Conservation (phyloP, 2,329 filamentous ascomycete species). For the Byssothecium circinans region DNA sequence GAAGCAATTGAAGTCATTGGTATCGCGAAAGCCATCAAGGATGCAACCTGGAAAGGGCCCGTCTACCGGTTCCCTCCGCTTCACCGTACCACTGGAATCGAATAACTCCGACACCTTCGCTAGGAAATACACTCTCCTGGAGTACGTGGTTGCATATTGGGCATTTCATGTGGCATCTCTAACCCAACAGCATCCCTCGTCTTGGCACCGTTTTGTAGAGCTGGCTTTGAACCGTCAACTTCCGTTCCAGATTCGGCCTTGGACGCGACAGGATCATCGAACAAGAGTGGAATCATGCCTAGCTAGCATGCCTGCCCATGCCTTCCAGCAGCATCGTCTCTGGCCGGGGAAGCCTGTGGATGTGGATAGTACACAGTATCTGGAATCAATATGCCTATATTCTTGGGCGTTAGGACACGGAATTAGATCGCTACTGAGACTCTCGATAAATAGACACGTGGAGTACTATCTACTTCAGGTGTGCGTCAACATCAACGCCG, state of each 20-base stretch:
- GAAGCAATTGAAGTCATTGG: too few relatives aligned
- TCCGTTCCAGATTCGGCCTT: constrained; percentile 14
- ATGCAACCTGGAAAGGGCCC: too few relatives aligned
- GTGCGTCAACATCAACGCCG: too few relatives aligned
- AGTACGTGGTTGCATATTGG: constrained; percentile 13
- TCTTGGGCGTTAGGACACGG: neutral
- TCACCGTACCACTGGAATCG: too few relatives aligned
- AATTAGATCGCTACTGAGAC: neutral
- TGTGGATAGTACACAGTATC: neutral
- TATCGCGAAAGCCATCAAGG: too few relatives aligned
- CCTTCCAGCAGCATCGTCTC: neutral
- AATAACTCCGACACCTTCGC: neutral
- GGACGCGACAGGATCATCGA: constrained; percentile 3
- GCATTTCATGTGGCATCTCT: constrained; percentile 6
- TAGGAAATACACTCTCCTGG: constrained; percentile 8
- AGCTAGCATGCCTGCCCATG: neutral
- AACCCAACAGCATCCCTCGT: neutral
- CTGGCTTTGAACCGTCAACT: constrained; percentile 8
- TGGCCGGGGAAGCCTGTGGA: too few relatives aligned
- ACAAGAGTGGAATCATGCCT: neutral
- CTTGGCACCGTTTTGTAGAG: constrained; percentile 1
- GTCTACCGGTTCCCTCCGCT: too few relatives aligned
- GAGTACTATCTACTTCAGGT: too few relatives aligned
- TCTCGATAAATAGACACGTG: neutral
- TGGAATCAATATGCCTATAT: neutral